Evolutionary conservation across 352 stramenopile genomes (phyloP), one percentile per base, ranked within the genome.

Genomic region (Saprolegnia parasitica): DNA sequence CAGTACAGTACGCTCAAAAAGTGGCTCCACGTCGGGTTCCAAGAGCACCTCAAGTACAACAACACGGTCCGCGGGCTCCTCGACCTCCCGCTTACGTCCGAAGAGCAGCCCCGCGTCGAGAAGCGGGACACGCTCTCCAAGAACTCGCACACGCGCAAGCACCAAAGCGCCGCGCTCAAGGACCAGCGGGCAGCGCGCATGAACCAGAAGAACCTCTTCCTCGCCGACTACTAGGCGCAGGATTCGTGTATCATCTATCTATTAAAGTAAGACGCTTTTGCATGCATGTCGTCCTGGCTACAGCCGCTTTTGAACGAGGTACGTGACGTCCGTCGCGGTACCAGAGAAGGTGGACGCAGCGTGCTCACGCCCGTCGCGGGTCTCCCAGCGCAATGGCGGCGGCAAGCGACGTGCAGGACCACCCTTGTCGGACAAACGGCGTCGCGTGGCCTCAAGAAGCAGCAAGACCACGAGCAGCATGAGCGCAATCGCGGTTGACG

Each of bases 11-110:
- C 81, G 5, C 80, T 96, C 73, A 93, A 93, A 68, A 79, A 79
- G 9, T 87, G 77, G 29, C 76, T 96, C 26, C 77, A 83, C 37
- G 84, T 77, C 16, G 87, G 86, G 24, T 72, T 96, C 13, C 86
- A 94, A 56, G 76, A 91, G 58, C 87, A 96, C 56, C 87, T 96
- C 71, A 94, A 94, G 75, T 94, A 89, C 75, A 96, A 96, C 73
- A 94, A 92, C 67, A 76, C 81, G n/a, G 75, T 94, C 26, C 86
- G 87, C 4, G 64, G 76, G 39, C 76, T 96, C 50, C 65, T 96
- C 37, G 84, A 93, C 58, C 71, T 96, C 47, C 86, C 86, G 0
- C 84, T 92, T 20, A 90, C 77, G 32, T 65, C 91, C 21, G 87
- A 94, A 72, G 83, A 93, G 56, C 76, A 73, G 29, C 24, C 63